These are phyloP conservation scores for Ceratorhiza oryzae-sativae DNA, from an alignment of 1,284 basidiomycete genomes.

Conservation along the genomic window DNA sequence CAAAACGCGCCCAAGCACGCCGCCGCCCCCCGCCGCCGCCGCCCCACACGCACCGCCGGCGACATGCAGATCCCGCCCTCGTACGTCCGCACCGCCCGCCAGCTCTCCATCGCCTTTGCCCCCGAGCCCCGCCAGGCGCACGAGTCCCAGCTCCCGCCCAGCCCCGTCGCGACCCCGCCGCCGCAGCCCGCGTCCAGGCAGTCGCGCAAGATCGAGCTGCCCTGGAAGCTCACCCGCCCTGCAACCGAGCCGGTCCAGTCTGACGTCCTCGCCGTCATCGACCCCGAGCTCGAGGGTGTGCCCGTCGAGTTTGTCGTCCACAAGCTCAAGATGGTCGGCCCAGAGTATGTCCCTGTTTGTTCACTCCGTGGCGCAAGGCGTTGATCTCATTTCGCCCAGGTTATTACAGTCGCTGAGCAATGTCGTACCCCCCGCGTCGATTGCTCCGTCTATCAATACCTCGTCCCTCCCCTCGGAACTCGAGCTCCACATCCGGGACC, in stretches of 20 bases:
- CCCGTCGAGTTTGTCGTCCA: slow-evolving; percentile 37
- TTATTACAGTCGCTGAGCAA: slow-evolving; percentile 11
- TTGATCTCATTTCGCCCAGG: slow-evolving; percentile 16
- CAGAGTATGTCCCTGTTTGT: background rate
- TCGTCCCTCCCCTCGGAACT: slow-evolving; percentile 30
- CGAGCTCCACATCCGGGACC: slow-evolving; percentile 29
- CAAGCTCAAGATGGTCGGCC: slow-evolving; percentile 32
- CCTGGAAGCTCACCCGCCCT: slow-evolving; percentile 26
- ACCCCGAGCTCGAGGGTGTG: slow-evolving; percentile 28
- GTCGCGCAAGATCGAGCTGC: slow-evolving; percentile 30
- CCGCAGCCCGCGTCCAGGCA: background rate
- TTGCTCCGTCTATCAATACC: slow-evolving; percentile 23
- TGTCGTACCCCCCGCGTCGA: slow-evolving; percentile 23
- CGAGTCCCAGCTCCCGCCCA: background rate
- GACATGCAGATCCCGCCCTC: slow-evolving; percentile 24
- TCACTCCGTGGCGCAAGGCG: slow-evolving; percentile 1
- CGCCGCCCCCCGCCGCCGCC: background rate
- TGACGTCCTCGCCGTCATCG: slow-evolving; percentile 17
- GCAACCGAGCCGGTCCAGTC: slow-evolving; percentile 3
- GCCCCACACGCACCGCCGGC: slow-evolving; percentile 5
- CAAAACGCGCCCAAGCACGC: slow-evolving; percentile 5
- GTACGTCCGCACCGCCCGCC: background rate
- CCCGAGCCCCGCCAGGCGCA: background rate
- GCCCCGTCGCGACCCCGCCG: background rate
- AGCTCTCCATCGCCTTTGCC: slow-evolving; percentile 10